Percentiles rank a stretch among this genome's conserved stretches.
These are phyloP conservation scores for Cadophora malorum DNA, from an alignment of 2,329 filamentous ascomycete genomes.

Conservation along the genomic window DNA sequence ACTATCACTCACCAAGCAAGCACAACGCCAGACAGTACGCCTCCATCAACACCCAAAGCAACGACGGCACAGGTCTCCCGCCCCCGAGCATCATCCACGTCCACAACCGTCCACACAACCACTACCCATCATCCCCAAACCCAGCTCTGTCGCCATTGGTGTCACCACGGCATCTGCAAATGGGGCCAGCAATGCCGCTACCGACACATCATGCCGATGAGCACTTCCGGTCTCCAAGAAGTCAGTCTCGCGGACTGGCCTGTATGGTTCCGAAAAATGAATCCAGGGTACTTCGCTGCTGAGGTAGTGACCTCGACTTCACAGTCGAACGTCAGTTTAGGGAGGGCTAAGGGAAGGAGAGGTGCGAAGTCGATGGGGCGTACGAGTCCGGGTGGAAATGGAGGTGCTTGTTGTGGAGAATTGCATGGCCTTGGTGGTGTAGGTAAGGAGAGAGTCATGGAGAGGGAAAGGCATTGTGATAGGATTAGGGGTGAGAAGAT, in stretches of 20 bases:
- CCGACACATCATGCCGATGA: conserved; percentile 56
- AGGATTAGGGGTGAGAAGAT: conserved; percentile 2
- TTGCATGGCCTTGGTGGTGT: conserved; percentile 7
- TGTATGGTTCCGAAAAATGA: conserved; percentile 49
- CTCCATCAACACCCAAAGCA: conserved; percentile 14
- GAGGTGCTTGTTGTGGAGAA: conserved; percentile 20
- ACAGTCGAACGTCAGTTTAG: not conserved
- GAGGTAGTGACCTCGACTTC: conserved; percentile 20
- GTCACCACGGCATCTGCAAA: conserved; percentile 54
- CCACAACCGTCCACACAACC: conserved; percentile 1
- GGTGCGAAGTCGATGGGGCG: not conserved
- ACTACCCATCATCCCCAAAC: not conserved
- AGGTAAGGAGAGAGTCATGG: not conserved
- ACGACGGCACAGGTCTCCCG: not conserved
- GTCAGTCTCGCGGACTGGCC: conserved; percentile 53
- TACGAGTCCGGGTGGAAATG: conserved; percentile 8
- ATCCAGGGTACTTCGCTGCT: conserved; percentile 37
- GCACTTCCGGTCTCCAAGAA: conserved; percentile 48
- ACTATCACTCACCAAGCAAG: not conserved
- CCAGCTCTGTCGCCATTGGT: conserved; percentile 55
- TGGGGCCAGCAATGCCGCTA: conserved; percentile 53
- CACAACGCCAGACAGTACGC: conserved; percentile 14
- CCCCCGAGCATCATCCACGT: not conserved
- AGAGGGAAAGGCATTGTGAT: conserved; percentile 11
- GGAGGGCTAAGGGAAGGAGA: conserved; percentile 5